These are phyloP conservation scores for Boletus barrowsii DNA, from an alignment of 768 basidiomycete species.

Conservation along the genomic window DNA sequence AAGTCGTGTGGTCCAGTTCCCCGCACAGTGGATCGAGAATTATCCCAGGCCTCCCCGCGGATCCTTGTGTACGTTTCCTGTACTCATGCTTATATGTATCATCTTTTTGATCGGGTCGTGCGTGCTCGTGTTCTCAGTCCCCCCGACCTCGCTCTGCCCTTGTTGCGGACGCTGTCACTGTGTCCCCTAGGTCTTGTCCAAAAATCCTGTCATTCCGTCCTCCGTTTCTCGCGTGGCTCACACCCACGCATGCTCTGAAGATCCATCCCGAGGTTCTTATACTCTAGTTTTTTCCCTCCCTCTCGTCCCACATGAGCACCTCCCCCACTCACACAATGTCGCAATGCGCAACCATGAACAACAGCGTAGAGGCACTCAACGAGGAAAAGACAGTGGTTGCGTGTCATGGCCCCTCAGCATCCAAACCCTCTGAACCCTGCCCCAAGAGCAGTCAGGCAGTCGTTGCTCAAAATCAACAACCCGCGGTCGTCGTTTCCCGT, in stretches of 20 bases:
- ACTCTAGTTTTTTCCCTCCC: slow-evolving; percentile 1
- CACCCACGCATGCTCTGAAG: slow-evolving; percentile 14
- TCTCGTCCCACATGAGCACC: slow-evolving; percentile 22
- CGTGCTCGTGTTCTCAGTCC: slow-evolving; percentile 2
- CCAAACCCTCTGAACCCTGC: slow-evolving; percentile 1
- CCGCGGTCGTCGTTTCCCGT: slow-evolving; percentile 28
- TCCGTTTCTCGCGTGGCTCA: slow-evolving; percentile 11
- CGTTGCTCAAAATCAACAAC: slow-evolving; percentile 11
- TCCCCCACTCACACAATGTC: slow-evolving; percentile 30
- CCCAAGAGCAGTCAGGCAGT: neutral
- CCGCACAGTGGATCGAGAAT: slow-evolving; percentile 29
- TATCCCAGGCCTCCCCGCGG: slow-evolving; percentile 31
- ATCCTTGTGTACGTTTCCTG: slow-evolving; percentile 20
- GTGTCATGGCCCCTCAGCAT: neutral
- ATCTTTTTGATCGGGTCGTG: slow-evolving; percentile 18
- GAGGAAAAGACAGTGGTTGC: slow-evolving; percentile 22
- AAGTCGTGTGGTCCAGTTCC: slow-evolving; percentile 22
- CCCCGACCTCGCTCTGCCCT: slow-evolving; percentile 8
- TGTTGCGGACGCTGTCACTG: slow-evolving; percentile 7
- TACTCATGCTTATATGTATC: slow-evolving; percentile 25
- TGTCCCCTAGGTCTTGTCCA: slow-evolving; percentile 4
- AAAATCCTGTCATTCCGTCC: slow-evolving; percentile 3
- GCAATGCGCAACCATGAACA: slow-evolving; percentile 30
- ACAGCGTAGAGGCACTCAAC: slow-evolving; percentile 26
- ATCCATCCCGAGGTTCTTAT: slow-evolving; percentile 15